A percentile compares a stretch with the other conserved stretches of the same genome.
These are phyloP conservation scores for Myxozyma sirexii DNA, from an alignment of 805 yeast species.

Conservation along the genomic window DNA sequence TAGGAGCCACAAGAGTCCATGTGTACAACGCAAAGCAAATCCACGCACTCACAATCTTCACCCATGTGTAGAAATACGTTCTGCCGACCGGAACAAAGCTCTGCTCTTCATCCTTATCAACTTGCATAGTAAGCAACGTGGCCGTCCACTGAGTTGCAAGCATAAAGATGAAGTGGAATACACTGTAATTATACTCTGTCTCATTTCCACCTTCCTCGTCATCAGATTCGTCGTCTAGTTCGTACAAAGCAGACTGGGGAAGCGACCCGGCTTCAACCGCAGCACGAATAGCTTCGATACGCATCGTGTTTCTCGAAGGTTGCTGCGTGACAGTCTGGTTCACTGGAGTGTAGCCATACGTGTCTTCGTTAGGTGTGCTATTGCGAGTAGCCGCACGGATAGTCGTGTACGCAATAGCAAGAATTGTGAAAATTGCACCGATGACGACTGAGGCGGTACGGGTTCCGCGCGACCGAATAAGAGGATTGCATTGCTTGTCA, in stretches of 20 bases:
- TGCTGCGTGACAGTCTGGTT: conserved; percentile 45
- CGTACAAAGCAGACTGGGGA: conserved; percentile 87
- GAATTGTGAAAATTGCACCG: conserved; percentile 91
- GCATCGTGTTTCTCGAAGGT: conserved; percentile 65
- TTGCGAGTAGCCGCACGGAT: conserved; percentile 88
- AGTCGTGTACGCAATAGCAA: conserved; percentile 95
- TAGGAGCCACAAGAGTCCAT: conserved; percentile 93
- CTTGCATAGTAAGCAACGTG: conserved; percentile 80
- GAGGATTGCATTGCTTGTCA: conserved; percentile 87
- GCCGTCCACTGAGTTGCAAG: conserved; percentile 97
- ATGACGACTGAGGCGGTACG: conserved; percentile 83
- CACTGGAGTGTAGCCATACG: conserved; percentile 25
- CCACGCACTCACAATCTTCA: conserved; percentile 90
- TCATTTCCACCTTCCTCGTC: conserved; percentile 61
- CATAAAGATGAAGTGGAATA: conserved; percentile 89
- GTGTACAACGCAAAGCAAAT: conserved; percentile 80
- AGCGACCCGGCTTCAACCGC: conserved; percentile 96
- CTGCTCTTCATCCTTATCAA: conserved; percentile 69
- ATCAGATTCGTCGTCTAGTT: conserved; percentile 49
- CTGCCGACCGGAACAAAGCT: conserved; percentile 96
- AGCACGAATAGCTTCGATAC: conserved; percentile 83
- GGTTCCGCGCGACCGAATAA: conserved; percentile 85
- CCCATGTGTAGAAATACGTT: conserved; percentile 94
- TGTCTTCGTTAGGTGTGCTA: conserved; percentile 40
- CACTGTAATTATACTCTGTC: conserved; percentile 72